Evolutionary conservation across 441 rosid genomes (phyloP), one percentile per base, ranked within the genome.

Genomic region (Monsonia emarginata): DNA sequence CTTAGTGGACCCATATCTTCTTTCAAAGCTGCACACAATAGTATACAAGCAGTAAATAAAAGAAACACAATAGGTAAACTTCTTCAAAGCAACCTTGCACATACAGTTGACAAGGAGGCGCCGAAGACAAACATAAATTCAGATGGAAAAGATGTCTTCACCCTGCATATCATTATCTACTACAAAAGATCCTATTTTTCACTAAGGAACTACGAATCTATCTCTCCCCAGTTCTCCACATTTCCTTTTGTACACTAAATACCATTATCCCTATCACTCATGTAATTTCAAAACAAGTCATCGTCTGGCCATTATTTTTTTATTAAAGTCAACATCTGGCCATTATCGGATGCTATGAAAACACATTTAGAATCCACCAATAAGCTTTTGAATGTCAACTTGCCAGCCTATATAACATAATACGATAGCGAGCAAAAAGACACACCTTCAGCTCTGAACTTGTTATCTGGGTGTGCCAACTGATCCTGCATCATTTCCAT

Each of bases 401-500:
- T 40, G 46, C 16, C 46, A 40, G 46, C 48, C 48, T 14, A 18
- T 5, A 42, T 42, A 14, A 14, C 18, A 14, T 8, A 14, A 42
- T 42, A 42, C 14, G 18, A 14, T 18, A 31, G 34, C 24, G 24
- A 26, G 1, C 9, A 54, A 9, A 54, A 13, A 52, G 36, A 14
- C 22, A 30, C 74, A 87, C 96, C 99, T 83, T 88, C 89, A 63
- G 78, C 69, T 78, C 78, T 81, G 59, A 72, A 73, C 74, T 82
- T 84, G 71, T 72, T 72, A 69, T 86, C 90, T 42, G 76, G 59
- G 68, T 80, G 57, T 63, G 71, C 48, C 65, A 66, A 68, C 16
- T 57, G 80, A 27, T 73, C 83, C 64, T 65, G 79, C 40, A 68
- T 24, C 19, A 64, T 42, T 61, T 80, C 85, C 68, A 64, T 60